phyloP scores from a whole-genome alignment of 108 stramenopile species.

The Fragilaria crotonensis region DNA sequence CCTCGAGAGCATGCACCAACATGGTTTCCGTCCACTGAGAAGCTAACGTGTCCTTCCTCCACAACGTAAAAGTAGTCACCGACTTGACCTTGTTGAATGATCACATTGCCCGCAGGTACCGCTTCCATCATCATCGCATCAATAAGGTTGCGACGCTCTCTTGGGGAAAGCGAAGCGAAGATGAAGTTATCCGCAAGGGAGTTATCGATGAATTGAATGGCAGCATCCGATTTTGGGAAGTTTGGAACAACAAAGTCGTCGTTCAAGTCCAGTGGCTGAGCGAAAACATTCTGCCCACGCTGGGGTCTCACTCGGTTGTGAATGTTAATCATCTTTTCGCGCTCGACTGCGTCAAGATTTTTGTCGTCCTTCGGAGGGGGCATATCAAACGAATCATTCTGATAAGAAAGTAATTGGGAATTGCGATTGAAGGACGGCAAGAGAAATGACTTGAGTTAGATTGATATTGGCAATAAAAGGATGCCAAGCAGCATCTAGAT shows the following conservation, averaged over 20 bases:
- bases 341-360: conserved; percentile 36
- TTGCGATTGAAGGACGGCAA: not conserved
- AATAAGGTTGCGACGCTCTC: conserved; percentile 70
- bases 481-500: not conserved
- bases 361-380: conserved; percentile 2
- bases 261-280: conserved; percentile 64
- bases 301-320: conserved; percentile 61
- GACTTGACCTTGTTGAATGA: conserved; percentile 84
- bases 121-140: conserved; percentile 84
- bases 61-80: conserved; percentile 90
- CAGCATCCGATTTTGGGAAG: conserved; percentile 69
- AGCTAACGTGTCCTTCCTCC: conserved; percentile 79
- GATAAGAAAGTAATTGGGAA: too few species aligned
- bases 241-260: conserved; percentile 63
- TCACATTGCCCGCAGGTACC: conserved; percentile 72
- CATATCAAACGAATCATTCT: not conserved
- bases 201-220: conserved; percentile 75
- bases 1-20: conserved; percentile 77
- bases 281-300: conserved; percentile 82
- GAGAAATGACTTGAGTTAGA: not conserved
- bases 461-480: not conserved
- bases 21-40: conserved; percentile 80
- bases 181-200: conserved; percentile 84
- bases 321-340: conserved; percentile 74
- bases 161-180: conserved; percentile 63